Evolutionary conservation across 768 basidiomycete genomes (phyloP), one percentile per base, ranked within the genome.

Genomic region (Leccinum incarnatum): DNA sequence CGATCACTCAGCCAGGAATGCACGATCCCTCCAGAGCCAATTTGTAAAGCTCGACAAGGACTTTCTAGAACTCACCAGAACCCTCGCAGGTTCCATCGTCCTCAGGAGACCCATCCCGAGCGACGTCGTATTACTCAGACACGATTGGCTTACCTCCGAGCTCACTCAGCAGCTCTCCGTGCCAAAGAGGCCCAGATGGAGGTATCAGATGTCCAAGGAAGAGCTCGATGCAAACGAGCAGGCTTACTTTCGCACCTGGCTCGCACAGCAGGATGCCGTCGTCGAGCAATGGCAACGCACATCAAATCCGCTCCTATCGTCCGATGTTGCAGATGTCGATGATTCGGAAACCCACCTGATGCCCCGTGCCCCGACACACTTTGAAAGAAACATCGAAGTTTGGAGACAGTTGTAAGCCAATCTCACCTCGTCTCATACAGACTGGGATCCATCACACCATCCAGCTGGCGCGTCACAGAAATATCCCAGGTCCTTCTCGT

Each of bases 151-250:
- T 34, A 36, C 49, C 1, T 21, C 60, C 45, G 42, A 53, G 47
- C 48, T 45, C 7, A 30, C 42, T 45, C 42, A 52, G 53, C 58
- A 56, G 12, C 62, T 67, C 21, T 29, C 32, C 21, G 34, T 68
- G 66, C 92, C 92, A 17, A 82, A 75, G 61, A 71, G 95, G 58
- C 95, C 95, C 3, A 93, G 88, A 71, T 97, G 95, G 91, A 78
- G 83, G 19, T 92, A 85, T 69, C 87, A 90, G 23, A 89, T 90
- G 86, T 81, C 86, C 42, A 98, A 96, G 77, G 84, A 82, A 23
- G 91, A 95, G 73, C 87, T 98, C 15, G 94, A 98, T 67, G 79
- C 78, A 54, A 97, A 96, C 69, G 95, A 98, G 74, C 91, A 93
- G 67, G 92, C 87, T 0, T 49, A 86, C 40, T 95, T 93, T 75